Evolutionary conservation across 2,329 filamentous ascomycete species (phyloP).

Genomic region (Epichloe brachyelytri): DNA sequence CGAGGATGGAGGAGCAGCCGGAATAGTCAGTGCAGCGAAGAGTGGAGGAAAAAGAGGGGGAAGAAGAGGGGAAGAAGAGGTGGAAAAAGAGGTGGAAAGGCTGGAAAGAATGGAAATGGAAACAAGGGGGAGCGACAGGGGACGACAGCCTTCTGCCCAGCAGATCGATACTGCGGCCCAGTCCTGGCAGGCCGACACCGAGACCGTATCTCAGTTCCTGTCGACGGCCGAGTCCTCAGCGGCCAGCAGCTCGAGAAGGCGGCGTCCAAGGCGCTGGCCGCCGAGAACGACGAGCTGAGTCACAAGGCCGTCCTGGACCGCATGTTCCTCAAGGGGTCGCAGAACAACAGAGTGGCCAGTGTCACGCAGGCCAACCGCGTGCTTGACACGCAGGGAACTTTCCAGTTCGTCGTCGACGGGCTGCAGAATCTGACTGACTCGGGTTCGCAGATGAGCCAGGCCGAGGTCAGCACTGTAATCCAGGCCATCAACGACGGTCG

Average conservation of each 20-base stretch:
- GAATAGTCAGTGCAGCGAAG: not conserved
- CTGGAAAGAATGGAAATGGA: not conserved
- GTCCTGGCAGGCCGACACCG: slow-evolving; percentile 8
- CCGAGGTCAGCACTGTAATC: slow-evolving; percentile 3
- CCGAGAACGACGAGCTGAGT: slow-evolving; percentile 8
- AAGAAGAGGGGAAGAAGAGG: too few species aligned
- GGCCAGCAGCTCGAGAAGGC: slow-evolving; percentile 1
- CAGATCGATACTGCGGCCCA: slow-evolving; percentile 3
- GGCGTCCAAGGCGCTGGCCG: slow-evolving; percentile 4
- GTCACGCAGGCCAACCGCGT: slow-evolving; percentile 6
- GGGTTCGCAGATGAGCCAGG: slow-evolving; percentile 3
- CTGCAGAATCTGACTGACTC: slow-evolving; percentile 1
- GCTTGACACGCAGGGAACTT: slow-evolving; percentile 5
- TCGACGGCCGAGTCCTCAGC: slow-evolving; percentile 6
- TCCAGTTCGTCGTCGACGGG: slow-evolving; percentile 8
- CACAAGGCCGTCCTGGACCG: slow-evolving; percentile 10
- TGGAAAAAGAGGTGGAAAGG: too few species aligned
- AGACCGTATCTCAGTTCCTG: slow-evolving; percentile 7
- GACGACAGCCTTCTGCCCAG: not conserved
- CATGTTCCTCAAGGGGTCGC: not conserved
- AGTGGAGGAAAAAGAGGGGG: not conserved
- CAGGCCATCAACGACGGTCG: slow-evolving; percentile 7
- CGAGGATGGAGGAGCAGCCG: not conserved
- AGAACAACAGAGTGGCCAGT: not conserved
- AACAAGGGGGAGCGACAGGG: not conserved